Evolutionary conservation across 2,329 filamentous ascomycete genomes (phyloP).

Genomic region (Colletotrichum aenigma): DNA sequence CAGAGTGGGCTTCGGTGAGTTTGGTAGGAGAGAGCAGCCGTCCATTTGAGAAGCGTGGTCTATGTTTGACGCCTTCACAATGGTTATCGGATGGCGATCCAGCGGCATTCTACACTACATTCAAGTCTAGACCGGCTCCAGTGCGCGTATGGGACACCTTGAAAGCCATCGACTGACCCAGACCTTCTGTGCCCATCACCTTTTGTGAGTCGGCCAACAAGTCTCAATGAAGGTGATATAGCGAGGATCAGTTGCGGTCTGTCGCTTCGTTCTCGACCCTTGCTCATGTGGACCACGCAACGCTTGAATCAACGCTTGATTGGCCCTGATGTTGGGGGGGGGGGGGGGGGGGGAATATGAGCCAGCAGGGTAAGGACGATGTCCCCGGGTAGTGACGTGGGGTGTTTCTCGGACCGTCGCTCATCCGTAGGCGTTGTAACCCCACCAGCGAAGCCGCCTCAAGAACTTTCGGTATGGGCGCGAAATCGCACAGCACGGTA

Average conservation of each 20-base stretch:
- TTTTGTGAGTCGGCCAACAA: neutral
- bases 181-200: neutral
- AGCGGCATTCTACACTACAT: neutral
- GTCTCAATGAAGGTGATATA: neutral
- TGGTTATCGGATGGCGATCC: neutral
- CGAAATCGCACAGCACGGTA: neutral
- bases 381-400: neutral
- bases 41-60: neutral
- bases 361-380: neutral
- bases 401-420: slow-evolving; percentile 1
- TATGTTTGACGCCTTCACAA: neutral
- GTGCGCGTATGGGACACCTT: neutral
- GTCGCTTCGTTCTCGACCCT: neutral
- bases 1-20: neutral
- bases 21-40: neutral
- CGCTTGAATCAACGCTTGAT: neutral
- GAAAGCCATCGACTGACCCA: neutral
- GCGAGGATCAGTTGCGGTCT: neutral
- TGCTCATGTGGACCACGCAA: neutral
- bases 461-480: neutral
- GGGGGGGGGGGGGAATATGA: neutral
- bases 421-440: slow-evolving; percentile 15
- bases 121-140: neutral
- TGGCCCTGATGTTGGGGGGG: neutral
- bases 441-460: neutral